A percentile compares a stretch with the other conserved stretches of the same genome.
Conservation (phyloP, 192 early-diverging fungal species). For the Backusella macrospora region DNA sequence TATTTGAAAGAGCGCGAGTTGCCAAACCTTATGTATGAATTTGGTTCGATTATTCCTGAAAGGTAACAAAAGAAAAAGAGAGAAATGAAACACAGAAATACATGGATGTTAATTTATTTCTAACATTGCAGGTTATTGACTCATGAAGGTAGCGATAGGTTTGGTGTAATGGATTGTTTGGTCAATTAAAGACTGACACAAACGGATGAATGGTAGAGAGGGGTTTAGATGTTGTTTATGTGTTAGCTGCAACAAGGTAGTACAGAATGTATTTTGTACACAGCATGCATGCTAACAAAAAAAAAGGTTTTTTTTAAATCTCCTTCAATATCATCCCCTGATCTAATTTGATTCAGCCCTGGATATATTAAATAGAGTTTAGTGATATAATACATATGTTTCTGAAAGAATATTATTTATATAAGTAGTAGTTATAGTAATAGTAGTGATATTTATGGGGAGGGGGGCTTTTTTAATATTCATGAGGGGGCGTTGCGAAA, state of each 20-base stretch:
- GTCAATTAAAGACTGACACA: constrained; percentile 97
- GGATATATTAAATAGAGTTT: constrained; percentile 77
- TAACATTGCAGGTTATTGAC: too few species aligned
- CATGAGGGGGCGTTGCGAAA: constrained; percentile 70
- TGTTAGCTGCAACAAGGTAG: constrained; percentile 87
- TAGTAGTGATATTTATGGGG: too few species aligned
- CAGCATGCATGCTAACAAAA: constrained; percentile 21
- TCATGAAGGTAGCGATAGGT: constrained; percentile 83
- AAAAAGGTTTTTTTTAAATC: not conserved
- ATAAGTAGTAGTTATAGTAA: too few species aligned
- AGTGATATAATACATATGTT: constrained; percentile 83
- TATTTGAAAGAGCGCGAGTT: constrained; percentile 91
- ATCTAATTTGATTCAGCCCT: constrained; percentile 77
- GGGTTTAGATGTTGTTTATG: constrained; percentile 88
- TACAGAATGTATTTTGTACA: not conserved
- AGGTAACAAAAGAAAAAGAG: constrained; percentile 45
- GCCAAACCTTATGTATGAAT: too few species aligned
- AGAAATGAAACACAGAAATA: not conserved
- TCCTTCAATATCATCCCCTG: constrained; percentile 56
- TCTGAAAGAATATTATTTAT: constrained; percentile 64
- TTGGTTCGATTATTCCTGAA: constrained; percentile 91
- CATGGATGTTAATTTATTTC: constrained; percentile 34
- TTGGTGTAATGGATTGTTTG: constrained; percentile 94
- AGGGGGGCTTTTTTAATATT: constrained; percentile 66
- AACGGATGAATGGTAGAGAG: constrained; percentile 92